Percentiles rank a stretch among this genome's conserved stretches.
phyloP scores from a whole-genome alignment of 768 basidiomycete genomes.

The Phaeotremella fagi region DNA sequence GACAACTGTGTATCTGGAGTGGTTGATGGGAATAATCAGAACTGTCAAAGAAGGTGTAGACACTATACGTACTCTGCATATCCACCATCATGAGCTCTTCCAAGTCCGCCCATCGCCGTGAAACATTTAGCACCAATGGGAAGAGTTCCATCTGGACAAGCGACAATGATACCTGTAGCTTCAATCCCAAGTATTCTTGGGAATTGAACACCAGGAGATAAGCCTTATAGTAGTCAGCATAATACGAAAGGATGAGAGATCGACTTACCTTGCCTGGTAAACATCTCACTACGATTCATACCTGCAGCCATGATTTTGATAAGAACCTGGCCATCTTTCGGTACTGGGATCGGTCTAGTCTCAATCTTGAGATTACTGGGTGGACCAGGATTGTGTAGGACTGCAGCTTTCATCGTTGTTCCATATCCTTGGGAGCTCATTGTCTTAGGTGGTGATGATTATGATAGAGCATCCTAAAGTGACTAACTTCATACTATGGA shows the following conservation, averaged over 20 bases:
- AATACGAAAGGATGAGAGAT: not conserved
- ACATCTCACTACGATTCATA: slow-evolving; percentile 12
- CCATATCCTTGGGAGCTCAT: too few species aligned
- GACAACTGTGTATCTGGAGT: slow-evolving; percentile 4
- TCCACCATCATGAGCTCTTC: slow-evolving; percentile 3
- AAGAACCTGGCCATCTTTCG: slow-evolving; percentile 2
- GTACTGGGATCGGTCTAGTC: slow-evolving; percentile 1
- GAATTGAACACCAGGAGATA: slow-evolving; percentile 6
- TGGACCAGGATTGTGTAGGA: slow-evolving; percentile 1
- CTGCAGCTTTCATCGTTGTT: slow-evolving; percentile 8
- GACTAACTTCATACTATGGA: too few species aligned
- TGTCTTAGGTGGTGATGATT: not conserved
- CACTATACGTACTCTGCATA: slow-evolving; percentile 1
- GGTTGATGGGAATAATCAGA: too few species aligned
- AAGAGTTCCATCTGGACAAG: slow-evolving; percentile 1
- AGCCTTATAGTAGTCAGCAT: not conserved
- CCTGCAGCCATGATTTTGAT: slow-evolving; percentile 7
- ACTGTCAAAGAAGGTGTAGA: not conserved
- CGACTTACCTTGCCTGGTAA: slow-evolving; percentile 6
- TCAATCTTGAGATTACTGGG: slow-evolving; percentile 7
- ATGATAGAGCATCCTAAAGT: too few species aligned
- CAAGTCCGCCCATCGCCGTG: slow-evolving; percentile 6
- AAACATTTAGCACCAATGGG: not conserved
- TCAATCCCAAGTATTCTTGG: slow-evolving; percentile 8
- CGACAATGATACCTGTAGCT: slow-evolving; percentile 1